These are phyloP conservation scores for Saprolegnia parasitica DNA, from an alignment of 352 stramenopile species.

Conservation along the genomic window DNA sequence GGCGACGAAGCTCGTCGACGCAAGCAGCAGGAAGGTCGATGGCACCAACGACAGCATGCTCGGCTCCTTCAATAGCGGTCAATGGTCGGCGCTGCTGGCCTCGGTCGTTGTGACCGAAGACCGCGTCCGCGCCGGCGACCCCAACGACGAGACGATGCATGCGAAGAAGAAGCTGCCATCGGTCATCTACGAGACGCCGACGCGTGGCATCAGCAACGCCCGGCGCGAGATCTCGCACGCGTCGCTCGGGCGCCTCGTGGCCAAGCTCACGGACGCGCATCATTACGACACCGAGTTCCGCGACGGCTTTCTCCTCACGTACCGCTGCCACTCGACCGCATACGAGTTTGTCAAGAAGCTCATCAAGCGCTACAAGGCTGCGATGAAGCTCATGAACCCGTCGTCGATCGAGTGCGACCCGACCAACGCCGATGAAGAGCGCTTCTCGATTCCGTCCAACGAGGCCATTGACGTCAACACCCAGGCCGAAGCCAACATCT, in stretches of 20 bases:
- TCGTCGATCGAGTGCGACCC: conserved; percentile 21
- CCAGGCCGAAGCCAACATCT: conserved; percentile 73
- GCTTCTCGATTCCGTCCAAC: conserved; percentile 13
- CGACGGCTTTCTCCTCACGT: conserved; percentile 81
- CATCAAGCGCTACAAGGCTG: conserved; percentile 76
- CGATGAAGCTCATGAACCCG: conserved; percentile 42
- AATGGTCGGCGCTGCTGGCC: not conserved
- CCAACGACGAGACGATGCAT: not conserved
- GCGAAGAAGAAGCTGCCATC: conserved; percentile 19
- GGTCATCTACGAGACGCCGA: conserved; percentile 52
- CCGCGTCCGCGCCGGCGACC: not conserved
- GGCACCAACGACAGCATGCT: not conserved
- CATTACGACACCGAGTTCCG: conserved; percentile 84
- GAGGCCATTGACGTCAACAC: conserved; percentile 60
- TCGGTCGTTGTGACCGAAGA: conserved; percentile 2
- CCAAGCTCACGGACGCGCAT: conserved; percentile 75
- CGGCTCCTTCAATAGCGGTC: not conserved
- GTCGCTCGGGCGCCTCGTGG: conserved; percentile 77
- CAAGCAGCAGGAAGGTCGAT: not conserved
- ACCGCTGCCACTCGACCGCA: conserved; percentile 68
- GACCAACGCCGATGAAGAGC: conserved; percentile 24
- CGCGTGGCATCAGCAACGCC: conserved; percentile 48
- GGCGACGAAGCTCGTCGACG: no score
- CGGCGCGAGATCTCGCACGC: conserved; percentile 84
- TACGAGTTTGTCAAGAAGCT: conserved; percentile 88